Evolutionary conservation across 2,329 filamentous ascomycete genomes (phyloP), one percentile per base, ranked within the genome.

Genomic region (Arthrobotrys sinensis): DNA sequence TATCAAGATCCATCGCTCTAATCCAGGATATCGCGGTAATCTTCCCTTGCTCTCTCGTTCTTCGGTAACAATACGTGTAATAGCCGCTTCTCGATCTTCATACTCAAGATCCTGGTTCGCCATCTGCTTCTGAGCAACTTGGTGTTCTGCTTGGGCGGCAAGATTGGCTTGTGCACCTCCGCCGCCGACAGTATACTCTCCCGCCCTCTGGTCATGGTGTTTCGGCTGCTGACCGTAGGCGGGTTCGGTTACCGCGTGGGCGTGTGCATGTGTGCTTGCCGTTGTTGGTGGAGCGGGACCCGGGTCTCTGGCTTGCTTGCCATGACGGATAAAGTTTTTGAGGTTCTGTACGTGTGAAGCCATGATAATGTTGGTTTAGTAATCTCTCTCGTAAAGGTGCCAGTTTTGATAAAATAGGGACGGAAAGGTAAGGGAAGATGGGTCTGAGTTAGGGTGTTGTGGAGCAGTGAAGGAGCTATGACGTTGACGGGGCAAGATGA

Each of bases 321-420:
- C 95, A 88, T 97, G 95, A 81, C 95, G 93, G 86, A 98, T 96
- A 86, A 98, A 96, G 86, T 97, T 97, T 86, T 98, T 97, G 82
- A 97, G 90, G 84, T 96, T 96, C 87, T 97, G 95, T 86, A 97
- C 97, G 53, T 71, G 68, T 28, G 68, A 63, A 55, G 89, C 89
- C 82, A 88, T 90, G 89, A 91, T 91, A 83, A 60, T 79, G 67
- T 46, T 2, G 8, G 45, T 75, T 75, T 67, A 72, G 65, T 77
- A 76, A 28, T 28, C 24, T 64, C 50, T 50, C 36, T 71, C 60
- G 24, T 28, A 48, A 66, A 52, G 11, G 45, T 16, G 64, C n/a
- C 5, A 32, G 36, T 55, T 55, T 12, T 40, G n/a, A 55, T 11
- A 16, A 21, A 60, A 12, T n/a, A 46, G 24, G 24, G 24, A 28